Base-by-base conservation (phyloP, 2,329 filamentous ascomycete species). In the Aspergillus latus region DNA sequence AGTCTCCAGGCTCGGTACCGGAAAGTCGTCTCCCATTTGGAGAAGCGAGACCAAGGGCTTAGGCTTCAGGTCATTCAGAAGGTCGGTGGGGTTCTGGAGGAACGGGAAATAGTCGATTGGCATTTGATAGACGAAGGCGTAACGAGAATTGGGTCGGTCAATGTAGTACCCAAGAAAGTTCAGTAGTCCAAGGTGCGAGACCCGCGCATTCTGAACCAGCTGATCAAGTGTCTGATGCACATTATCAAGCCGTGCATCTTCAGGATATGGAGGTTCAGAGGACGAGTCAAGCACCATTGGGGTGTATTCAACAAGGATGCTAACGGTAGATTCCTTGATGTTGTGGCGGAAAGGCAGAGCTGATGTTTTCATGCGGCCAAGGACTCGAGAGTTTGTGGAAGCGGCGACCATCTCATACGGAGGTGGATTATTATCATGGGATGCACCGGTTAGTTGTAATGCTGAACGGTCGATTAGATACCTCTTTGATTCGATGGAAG, bases 91-190 rank as follows among this genome's bases (percentile, higher is more conserved):
- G 26, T 75, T 74, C 54, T 66, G 68, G 30, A 75, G 57, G 59
- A 78, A 71, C n/a, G 72, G 69, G 61, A 80, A 76, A 55, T 77
- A 73, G 53, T 74, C 68, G 21, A 79, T 74, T 7, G 83, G 83
- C 56, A 86, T 76, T 61, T 85, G 82, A 57, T 85, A 87, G 11
- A 87, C 78, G 49, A 87, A 77, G 7, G 82, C 84, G 65, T 84
- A 84, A 1, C 83, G 81, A 45, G 82, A 79, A 53, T 76, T 76
- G 2, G 78, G 75, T 65, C 84, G 82, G 67, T 86, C 84, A 57
- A 85, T 64, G 54, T 71, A 84, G 65, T 84, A 86, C 2, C 77
- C 77, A 7, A 80, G 60, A 50, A 80, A 76, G 51, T 71, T 73
- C 59, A 80, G 62, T 26, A 76, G 62, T 11, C 72, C 74, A 34